Conservation (phyloP, 108 stramenopile species). For the Fragilaria radians region DNA sequence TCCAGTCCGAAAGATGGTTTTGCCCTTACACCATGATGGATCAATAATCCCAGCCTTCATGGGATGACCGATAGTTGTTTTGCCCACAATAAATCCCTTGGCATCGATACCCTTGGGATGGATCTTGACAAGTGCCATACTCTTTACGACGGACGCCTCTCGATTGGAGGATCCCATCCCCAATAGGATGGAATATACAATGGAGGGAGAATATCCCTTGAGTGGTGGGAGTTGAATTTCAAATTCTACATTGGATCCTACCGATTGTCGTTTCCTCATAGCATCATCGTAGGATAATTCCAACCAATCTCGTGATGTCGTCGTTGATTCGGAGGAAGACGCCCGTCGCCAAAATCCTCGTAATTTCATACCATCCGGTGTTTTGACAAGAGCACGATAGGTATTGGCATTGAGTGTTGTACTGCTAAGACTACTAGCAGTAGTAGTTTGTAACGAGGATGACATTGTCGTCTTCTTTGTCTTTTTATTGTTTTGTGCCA, state of each 20-base stretch:
- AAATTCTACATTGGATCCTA: too few relatives aligned
- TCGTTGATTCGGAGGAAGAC: background rate
- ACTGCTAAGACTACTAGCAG: too few relatives aligned
- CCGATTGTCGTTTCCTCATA: constrained; percentile 14
- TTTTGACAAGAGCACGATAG: constrained; percentile 21
- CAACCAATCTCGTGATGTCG: constrained; percentile 15
- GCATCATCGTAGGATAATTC: constrained; percentile 39
- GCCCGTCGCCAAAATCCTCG: constrained; percentile 38
- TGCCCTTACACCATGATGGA: constrained; percentile 64
- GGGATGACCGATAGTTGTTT: constrained; percentile 43
- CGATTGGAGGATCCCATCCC: constrained; percentile 49
- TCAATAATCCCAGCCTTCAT: constrained; percentile 73
- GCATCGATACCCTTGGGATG: constrained; percentile 42
- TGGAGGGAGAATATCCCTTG: constrained; percentile 26
- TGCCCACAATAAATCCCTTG: constrained; percentile 36
- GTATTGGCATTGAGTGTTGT: constrained; percentile 3
- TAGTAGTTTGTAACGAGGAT: too few relatives aligned
- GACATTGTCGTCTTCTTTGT: too few relatives aligned
- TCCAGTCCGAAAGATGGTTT: constrained; percentile 60
- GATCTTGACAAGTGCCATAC: constrained; percentile 43
- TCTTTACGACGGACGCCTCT: constrained; percentile 54
- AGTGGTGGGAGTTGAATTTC: constrained; percentile 28
- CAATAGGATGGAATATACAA: constrained; percentile 59
- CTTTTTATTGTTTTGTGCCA: too few relatives aligned
- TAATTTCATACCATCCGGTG: constrained; percentile 25